Base-by-base conservation (phyloP, 2,329 filamentous ascomycete species). In the Ustulina deusta region DNA sequence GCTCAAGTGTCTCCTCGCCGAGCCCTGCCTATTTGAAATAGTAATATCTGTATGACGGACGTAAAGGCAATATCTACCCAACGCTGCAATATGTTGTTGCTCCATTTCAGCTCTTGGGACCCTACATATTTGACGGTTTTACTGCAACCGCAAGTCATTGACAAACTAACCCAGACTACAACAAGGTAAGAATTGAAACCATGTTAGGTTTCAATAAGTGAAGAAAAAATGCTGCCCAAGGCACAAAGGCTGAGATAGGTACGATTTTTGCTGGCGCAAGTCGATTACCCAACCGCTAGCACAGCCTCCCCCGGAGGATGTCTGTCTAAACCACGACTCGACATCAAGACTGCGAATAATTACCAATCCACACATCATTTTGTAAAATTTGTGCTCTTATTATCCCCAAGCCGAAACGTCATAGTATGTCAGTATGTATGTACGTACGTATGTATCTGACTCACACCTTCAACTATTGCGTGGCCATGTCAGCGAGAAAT, bases 401-500 rank as follows among this genome's bases (percentile, higher is more conserved):
- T 3, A 44, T 17, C 17, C 5, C 36, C 36, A 40, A 13, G 36
- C 11, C 10, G 15, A 13, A 6, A 46, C 20, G 42, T 10, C 42
- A 46, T 22, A 2, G 42, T 22, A n/a, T 17, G 17, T 1, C 2
- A 20, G 13, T 20, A 3, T 4, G 17, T 5, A 4, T 44, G 17
- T 5, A 17, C 17, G n/a, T n/a, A n/a, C n/a, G n/a, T n/a, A n/a
- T n/a, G n/a, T 17, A 46, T 55, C 38, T 62, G 58, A 66, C 34
- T 66, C 63, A 66, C 27, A 52, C 17, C 6, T 7, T 34, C 3
- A 25, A 10, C 44, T 27, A 27, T 2, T 48, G 58, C 58, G 54
- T 52, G 42, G 63, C 46, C 54, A 63, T 22, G 54, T 59, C 36
- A 59, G 52, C 29, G 3, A 17, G 17, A 55, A 34, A 63, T 56